phyloP scores from a whole-genome alignment of 345 rosid genomes.

The Salix viminalis region DNA sequence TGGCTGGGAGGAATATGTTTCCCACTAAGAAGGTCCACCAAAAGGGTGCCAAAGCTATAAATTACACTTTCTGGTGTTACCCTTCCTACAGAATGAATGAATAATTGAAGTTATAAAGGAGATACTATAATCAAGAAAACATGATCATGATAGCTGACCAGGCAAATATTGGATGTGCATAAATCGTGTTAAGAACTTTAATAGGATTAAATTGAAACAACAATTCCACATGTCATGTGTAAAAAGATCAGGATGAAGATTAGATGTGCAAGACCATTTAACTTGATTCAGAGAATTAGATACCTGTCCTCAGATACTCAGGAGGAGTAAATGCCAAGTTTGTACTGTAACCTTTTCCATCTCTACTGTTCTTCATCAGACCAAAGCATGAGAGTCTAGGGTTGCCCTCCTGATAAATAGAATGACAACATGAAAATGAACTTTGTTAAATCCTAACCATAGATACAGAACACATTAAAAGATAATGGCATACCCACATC shows the following conservation, averaged over 20 bases:
- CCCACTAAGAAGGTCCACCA: slow-evolving; percentile 91
- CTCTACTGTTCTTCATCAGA: slow-evolving; percentile 94
- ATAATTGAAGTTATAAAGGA: not conserved
- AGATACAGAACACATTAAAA: not conserved
- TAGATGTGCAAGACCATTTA: not conserved
- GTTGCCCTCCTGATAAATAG: slow-evolving; percentile 57
- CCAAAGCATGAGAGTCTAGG: slow-evolving; percentile 95
- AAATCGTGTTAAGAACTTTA: slow-evolving; percentile 3
- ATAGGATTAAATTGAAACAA: not conserved
- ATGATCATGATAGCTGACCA: not conserved
- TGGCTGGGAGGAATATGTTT: slow-evolving; percentile 97
- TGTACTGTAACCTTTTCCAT: slow-evolving; percentile 84
- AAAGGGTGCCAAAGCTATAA: slow-evolving; percentile 86
- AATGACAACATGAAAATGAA: not conserved
- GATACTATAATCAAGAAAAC: not conserved
- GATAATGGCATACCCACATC: slow-evolving; percentile 46
- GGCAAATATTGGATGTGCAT: not conserved
- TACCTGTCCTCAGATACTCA: slow-evolving; percentile 82
- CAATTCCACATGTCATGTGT: not conserved
- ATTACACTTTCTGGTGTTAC: slow-evolving; percentile 84
- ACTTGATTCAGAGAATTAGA: not conserved
- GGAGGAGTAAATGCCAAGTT: slow-evolving; percentile 95
- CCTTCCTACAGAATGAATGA: slow-evolving; percentile 51
- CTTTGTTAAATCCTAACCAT: not conserved
- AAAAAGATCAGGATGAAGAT: not conserved